A percentile compares a stretch with the other conserved stretches of the same genome.
phyloP scores from a whole-genome alignment of 345 rosid genomes.

The Murraya paniculata region DNA sequence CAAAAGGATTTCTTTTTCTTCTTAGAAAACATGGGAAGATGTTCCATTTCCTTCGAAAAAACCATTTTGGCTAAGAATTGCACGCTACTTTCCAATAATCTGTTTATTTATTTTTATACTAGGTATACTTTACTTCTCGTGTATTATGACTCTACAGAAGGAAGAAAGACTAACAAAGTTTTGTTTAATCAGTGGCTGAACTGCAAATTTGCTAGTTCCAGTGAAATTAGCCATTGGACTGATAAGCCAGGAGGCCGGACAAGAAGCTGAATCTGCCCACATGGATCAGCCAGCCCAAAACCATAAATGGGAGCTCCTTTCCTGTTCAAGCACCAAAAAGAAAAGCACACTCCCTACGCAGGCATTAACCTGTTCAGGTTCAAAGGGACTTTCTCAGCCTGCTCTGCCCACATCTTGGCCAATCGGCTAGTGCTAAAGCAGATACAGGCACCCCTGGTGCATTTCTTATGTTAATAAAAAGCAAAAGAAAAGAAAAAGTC shows the following conservation, averaged over 20 bases:
- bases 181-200: neutral
- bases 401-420: constrained; percentile 35
- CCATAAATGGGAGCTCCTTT: constrained; percentile 32
- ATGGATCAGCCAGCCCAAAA: constrained; percentile 32
- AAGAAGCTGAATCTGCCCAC: constrained; percentile 11
- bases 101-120: neutral
- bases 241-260: constrained; percentile 5
- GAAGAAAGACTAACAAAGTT: neutral
- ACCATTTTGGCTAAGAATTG: neutral
- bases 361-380: constrained; percentile 99
- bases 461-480: constrained; percentile 53
- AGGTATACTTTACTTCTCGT: neutral
- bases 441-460: constrained; percentile 99
- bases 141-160: neutral
- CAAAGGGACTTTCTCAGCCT: constrained; percentile 99
- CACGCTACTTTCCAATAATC: neutral
- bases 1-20: too few relatives aligned
- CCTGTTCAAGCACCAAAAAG: constrained; percentile 48
- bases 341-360: constrained; percentile 99
- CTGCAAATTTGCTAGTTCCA: neutral
- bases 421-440: constrained; percentile 33
- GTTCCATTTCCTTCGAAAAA: neutral
- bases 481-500: neutral
- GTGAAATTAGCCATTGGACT: neutral
- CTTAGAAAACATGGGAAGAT: neutral